Base-by-base conservation (phyloP, 73 alveolate genomes). In the Tetrahymena malaccensis region DNA sequence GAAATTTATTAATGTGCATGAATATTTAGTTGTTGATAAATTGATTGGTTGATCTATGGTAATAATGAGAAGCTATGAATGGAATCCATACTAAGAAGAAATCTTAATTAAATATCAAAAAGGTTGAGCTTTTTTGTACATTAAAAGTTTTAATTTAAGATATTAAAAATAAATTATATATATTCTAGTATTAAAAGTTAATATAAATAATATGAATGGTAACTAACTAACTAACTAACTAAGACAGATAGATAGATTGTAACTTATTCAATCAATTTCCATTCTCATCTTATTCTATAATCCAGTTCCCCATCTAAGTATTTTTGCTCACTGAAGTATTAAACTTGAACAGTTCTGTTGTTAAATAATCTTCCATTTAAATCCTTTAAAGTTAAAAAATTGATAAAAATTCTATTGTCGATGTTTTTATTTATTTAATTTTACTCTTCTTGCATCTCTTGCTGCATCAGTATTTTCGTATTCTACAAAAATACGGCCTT, bases 391-490 rank as follows among this genome's bases (percentile, higher is more conserved):
- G 43, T n/a, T 70, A 11, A 70, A 70, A 70, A 27, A 7, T 27
- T 7, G 55, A 40, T 40, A 40, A 40, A 40, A 6, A 40, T 40
- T n/a, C n/a, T n/a, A n/a, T n/a, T n/a, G n/a, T n/a, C n/a, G n/a
- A 40, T 40, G 4, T 85, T 38, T 0, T 35, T 19, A 25, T 4
- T 37, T 10, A 85, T 17, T 12, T n/a, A n/a, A n/a, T 17, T 27
- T 85, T 85, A 85, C 94, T 89, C 97, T 85, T 89, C 97, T 85
- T 21, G 97, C 97, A 34, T 94, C 94, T 89, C 97, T 95, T 22
- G 97, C 97, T 44, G 93, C 97, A 56, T 95, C 93, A 10, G 94
- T 89, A 55, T 85, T 95, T 40, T 95, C 97, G 85, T 95, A 95
- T 85, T 95, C 97, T 11, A 95, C 95, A 50, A 50, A 95, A 9